These are phyloP conservation scores for Panellus pusillus DNA, from an alignment of 768 basidiomycete genomes.

Conservation along the genomic window DNA sequence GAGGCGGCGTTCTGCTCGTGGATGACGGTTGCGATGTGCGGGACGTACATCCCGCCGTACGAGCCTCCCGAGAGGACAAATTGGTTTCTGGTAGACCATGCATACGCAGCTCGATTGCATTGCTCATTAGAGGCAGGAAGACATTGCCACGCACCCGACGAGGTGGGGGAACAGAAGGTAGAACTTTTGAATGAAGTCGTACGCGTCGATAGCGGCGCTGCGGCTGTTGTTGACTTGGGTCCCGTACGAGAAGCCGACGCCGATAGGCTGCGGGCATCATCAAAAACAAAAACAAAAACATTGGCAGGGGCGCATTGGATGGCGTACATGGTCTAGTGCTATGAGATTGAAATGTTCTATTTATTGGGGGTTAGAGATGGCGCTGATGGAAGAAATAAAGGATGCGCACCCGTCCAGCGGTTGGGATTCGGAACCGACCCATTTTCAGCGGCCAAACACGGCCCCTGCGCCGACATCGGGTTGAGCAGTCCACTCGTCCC, in stretches of 20 bases:
- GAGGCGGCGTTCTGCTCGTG: constrained; percentile 32
- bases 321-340: background rate
- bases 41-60: constrained; percentile 36
- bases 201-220: constrained; percentile 29
- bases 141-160: background rate
- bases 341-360: background rate
- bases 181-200: constrained; percentile 35
- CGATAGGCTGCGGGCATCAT: constrained; percentile 24
- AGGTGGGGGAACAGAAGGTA: constrained; percentile 25
- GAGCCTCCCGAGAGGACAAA: constrained; percentile 33
- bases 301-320: too few species aligned
- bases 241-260: constrained; percentile 33
- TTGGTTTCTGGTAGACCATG: constrained; percentile 16
- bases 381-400: background rate
- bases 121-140: background rate
- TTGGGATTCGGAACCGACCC: constrained; percentile 6
- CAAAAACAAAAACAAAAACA: too few species aligned
- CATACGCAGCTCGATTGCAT: background rate
- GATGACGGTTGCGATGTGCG: constrained; percentile 37
- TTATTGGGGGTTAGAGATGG: background rate
- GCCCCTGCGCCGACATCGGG: constrained; percentile 4
- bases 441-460: background rate
- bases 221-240: constrained; percentile 28
- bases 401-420: constrained; percentile 12
- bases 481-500: constrained; percentile 15